These are phyloP conservation scores for Russula earlei DNA, from an alignment of 768 basidiomycete species.

Conservation along the genomic window DNA sequence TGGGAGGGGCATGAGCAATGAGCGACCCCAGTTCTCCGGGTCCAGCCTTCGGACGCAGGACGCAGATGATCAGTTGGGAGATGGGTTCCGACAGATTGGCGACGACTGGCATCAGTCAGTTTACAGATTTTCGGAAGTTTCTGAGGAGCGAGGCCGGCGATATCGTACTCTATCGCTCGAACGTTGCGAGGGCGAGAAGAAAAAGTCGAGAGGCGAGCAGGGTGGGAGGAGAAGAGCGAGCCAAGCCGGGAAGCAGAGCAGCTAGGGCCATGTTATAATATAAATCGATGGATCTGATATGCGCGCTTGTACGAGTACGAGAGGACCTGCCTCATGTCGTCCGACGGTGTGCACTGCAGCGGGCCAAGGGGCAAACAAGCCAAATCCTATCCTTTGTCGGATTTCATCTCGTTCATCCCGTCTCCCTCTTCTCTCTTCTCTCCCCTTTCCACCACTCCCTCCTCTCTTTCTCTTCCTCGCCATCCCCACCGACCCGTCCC, in stretches of 20 bases:
- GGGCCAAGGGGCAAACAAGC: constrained; percentile 21
- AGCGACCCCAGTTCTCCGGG: not conserved
- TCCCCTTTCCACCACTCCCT: not conserved
- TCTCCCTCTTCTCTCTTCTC: not conserved
- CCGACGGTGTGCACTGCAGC: constrained; percentile 17
- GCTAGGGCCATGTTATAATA: not conserved
- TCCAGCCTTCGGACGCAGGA: not conserved
- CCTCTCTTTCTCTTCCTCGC: not conserved
- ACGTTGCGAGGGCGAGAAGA: not conserved
- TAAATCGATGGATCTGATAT: not conserved
- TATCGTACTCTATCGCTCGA: not conserved
- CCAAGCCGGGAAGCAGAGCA: not conserved
- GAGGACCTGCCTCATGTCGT: constrained; percentile 19
- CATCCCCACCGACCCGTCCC: not conserved
- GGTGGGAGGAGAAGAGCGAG: not conserved
- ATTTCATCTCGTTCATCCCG: constrained; percentile 13
- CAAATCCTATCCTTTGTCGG: constrained; percentile 19
- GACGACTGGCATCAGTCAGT: not conserved
- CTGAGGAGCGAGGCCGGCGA: not conserved
- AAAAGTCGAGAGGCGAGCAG: not conserved
- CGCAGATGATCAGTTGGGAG: not conserved
- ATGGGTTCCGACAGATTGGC: constrained; percentile 17
- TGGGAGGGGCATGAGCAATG: not conserved
- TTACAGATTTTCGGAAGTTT: constrained; percentile 6
- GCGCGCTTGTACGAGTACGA: constrained; percentile 15